phyloP scores from a whole-genome alignment of 306 rosid genomes.

The Parietaria judaica region DNA sequence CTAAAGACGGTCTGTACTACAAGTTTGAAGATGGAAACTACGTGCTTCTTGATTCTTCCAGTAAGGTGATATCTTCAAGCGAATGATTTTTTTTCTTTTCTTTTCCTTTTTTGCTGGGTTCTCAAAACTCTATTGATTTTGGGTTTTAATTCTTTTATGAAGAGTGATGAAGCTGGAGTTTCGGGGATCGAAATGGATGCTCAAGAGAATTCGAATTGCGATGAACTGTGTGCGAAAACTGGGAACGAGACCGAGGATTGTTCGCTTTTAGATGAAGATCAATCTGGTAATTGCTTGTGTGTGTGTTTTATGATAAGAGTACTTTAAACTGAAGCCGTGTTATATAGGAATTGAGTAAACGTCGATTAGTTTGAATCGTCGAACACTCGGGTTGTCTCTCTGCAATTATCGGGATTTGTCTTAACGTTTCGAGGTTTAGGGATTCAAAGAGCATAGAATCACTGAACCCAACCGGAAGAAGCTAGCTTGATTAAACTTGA shows the following conservation, averaged over 20 bases:
- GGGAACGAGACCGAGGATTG: conserved; percentile 19
- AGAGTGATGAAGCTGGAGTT: conserved; percentile 36
- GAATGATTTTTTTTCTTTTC: not conserved
- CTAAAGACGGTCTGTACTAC: conserved; percentile 58
- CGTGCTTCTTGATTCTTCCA: conserved; percentile 48
- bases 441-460: no score
- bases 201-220: conserved; percentile 22
- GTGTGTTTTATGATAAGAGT: not conserved
- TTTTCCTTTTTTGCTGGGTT: not conserved
- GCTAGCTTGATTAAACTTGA: no score
- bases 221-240: conserved; percentile 13
- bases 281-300: conserved; percentile 9
- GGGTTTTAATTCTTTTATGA: not conserved
- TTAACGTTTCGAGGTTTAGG: no score
- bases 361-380: not conserved
- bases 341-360: no score
- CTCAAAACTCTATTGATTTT: not conserved
- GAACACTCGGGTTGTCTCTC: no score
- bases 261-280: conserved; percentile 21
- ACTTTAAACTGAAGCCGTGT: no score
- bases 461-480: no score
- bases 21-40: conserved; percentile 76
- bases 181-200: conserved; percentile 20
- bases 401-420: no score
- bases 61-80: conserved; percentile 21